These are phyloP conservation scores for Metschnikowia vanudenii DNA, from an alignment of 805 yeast species.

Conservation along the genomic window DNA sequence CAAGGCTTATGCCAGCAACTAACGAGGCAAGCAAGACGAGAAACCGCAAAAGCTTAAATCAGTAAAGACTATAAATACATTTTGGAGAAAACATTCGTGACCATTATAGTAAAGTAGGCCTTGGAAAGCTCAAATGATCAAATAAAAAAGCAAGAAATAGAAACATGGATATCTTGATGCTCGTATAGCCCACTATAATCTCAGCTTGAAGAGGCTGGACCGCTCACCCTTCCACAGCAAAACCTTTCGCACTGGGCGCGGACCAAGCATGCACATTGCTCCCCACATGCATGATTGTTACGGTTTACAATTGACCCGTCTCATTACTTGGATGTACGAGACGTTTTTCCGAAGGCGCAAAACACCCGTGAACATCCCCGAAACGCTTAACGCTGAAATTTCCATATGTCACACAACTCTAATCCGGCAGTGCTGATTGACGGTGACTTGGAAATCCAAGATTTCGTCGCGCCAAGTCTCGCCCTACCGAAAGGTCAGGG, in stretches of 20 bases:
- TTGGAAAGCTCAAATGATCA: too few species aligned
- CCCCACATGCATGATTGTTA: conserved; percentile 7
- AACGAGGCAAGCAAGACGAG: too few species aligned
- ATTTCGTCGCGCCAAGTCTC: conserved; percentile 7
- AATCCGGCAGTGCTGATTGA: conserved; percentile 3
- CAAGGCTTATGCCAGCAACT: too few species aligned
- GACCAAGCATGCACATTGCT: conserved; percentile 4
- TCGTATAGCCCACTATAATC: background rate
- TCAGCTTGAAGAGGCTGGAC: too few species aligned
- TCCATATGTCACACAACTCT: conserved; percentile 4
- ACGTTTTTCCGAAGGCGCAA: background rate
- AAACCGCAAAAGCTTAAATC: too few species aligned
- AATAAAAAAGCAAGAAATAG: too few species aligned
- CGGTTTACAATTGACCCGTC: conserved; percentile 11
- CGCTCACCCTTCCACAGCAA: background rate
- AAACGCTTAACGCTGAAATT: background rate
- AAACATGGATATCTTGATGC: background rate
- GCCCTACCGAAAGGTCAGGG: conserved; percentile 10
- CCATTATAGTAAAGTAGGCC: too few species aligned
- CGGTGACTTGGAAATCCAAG: conserved; percentile 9
- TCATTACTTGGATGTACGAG: conserved; percentile 2
- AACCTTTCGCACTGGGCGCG: background rate
- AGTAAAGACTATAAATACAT: too few species aligned
- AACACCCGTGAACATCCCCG: background rate
- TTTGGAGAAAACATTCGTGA: too few species aligned